A percentile compares a stretch with the other conserved stretches of the same genome.
These are phyloP conservation scores for Ophiostoma piceae DNA, from an alignment of 2,329 filamentous ascomycete genomes.

Conservation along the genomic window DNA sequence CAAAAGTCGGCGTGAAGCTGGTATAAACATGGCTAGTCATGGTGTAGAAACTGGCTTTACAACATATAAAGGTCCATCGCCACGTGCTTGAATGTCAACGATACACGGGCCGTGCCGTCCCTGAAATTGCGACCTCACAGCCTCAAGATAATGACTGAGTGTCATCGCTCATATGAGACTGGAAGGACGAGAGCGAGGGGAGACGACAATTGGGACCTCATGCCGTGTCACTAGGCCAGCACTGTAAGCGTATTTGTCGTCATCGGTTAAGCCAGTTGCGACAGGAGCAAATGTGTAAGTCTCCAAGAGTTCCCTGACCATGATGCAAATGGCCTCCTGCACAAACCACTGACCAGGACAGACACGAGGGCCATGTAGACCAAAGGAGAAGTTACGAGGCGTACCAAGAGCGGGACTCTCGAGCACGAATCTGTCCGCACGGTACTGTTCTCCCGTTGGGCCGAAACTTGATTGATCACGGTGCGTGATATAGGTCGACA, in stretches of 20 bases:
- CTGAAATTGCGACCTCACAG: too few relatives aligned
- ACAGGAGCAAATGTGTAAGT: constrained; percentile 17
- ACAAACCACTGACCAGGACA: constrained; percentile 22
- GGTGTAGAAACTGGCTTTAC: too few relatives aligned
- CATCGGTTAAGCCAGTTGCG: not conserved
- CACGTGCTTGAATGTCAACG: too few relatives aligned
- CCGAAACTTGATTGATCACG: not conserved
- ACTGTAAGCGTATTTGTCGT: not conserved
- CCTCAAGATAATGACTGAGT: too few relatives aligned
- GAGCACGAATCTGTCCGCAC: not conserved
- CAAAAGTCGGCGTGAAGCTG: too few relatives aligned
- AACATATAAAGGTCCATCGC: too few relatives aligned
- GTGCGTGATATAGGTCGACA: not conserved
- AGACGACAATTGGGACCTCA: not conserved
- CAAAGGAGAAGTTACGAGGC: constrained; percentile 19
- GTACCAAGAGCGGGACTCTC: not conserved
- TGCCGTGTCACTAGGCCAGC: not conserved
- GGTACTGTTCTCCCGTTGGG: not conserved
- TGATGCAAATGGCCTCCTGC: constrained; percentile 23
- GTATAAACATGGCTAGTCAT: too few relatives aligned
- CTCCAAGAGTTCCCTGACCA: constrained; percentile 19
- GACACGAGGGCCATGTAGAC: constrained; percentile 20
- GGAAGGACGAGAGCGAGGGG: not conserved
- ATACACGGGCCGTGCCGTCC: too few relatives aligned
- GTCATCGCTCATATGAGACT: not conserved